phyloP scores from a whole-genome alignment of 306 rosid genomes.

The Pachyrhizus erosus region DNA sequence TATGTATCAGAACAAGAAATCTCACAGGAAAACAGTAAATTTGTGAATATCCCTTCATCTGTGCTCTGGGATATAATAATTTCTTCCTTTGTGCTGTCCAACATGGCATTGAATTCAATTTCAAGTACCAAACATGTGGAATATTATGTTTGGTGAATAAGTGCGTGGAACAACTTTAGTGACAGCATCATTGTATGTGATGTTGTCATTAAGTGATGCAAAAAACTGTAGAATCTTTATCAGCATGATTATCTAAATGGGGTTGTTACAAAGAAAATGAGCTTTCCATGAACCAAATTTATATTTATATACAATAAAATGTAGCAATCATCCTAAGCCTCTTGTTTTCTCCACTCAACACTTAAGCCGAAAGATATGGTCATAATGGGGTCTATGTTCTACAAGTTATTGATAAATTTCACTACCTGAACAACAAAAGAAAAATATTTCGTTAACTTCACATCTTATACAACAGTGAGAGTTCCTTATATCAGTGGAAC shows the following conservation, averaged over 20 bases:
- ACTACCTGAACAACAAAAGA: constrained; percentile 34
- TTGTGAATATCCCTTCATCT: constrained; percentile 30
- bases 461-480: constrained; percentile 36
- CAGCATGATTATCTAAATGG: constrained; percentile 34
- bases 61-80: constrained; percentile 35
- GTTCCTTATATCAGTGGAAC: background rate
- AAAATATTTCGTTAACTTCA: constrained; percentile 51
- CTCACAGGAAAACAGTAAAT: background rate
- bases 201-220: constrained; percentile 46
- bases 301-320: constrained; percentile 35
- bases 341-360: constrained; percentile 57
- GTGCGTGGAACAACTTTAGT: constrained; percentile 48
- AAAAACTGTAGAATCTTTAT: constrained; percentile 47
- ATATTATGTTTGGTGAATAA: constrained; percentile 31
- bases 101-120: constrained; percentile 42
- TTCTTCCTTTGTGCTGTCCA: constrained; percentile 51
- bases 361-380: constrained; percentile 76
- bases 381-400: constrained; percentile 54
- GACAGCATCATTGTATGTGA: constrained; percentile 40
- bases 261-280: constrained; percentile 45
- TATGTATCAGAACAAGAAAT: constrained; percentile 33
- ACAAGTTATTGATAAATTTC: constrained; percentile 48
- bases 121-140: constrained; percentile 40
- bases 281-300: background rate
- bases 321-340: constrained; percentile 46